Base-by-base conservation (phyloP, 192 early-diverging fungal genomes). In the Chytriomyces sp. region DNA sequence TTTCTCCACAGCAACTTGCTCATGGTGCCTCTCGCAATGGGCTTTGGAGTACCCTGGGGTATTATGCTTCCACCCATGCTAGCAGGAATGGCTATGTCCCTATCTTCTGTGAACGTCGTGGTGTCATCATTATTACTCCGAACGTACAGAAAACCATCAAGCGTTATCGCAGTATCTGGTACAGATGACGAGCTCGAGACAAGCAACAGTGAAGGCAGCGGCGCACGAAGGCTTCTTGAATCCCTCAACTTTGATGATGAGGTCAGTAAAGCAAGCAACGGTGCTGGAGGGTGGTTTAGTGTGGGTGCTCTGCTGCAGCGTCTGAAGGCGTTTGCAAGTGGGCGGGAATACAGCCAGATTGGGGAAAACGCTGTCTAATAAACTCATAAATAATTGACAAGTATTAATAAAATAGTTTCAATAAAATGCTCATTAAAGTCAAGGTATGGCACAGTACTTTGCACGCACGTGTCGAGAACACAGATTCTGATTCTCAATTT, bases 11-110 rank as follows among this genome's bases (percentile, higher is more conserved):
- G 84, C 86, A 98, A 98, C 68, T 16, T 97, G 8, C 46, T 96
- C 26, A 94, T 94, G 67, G 92, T 98, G 20, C 97, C 97, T 7
- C 79, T 96, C 5, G 97, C 97, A 13, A 97, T 97, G 97, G 97
- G 97, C 26, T 20, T 97, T 9, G 90, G 93, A 50, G 76, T 94
- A 50, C 97, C 97, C 0, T 91, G 93, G 89, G 94, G 95, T 8
- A 85, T 90, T 23, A 88, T 91, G 67, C 64, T 99, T 65, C 95
- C 90, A 45, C 95, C 97, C 0, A 95, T 98, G 92, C 84, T 96
- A 80, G 94, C 95, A 0, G 96, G 97, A 13, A 82, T 95, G 72
- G 94, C 95, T 43, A 99, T 99, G 97, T 96, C 95, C 1, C 88
- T 93, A 69, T 92, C 91, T 67, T 94, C 93, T 18, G 91, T 97